Conservation (phyloP, 2,329 filamentous ascomycete species). For the Coccinonectria pachysandricola region DNA sequence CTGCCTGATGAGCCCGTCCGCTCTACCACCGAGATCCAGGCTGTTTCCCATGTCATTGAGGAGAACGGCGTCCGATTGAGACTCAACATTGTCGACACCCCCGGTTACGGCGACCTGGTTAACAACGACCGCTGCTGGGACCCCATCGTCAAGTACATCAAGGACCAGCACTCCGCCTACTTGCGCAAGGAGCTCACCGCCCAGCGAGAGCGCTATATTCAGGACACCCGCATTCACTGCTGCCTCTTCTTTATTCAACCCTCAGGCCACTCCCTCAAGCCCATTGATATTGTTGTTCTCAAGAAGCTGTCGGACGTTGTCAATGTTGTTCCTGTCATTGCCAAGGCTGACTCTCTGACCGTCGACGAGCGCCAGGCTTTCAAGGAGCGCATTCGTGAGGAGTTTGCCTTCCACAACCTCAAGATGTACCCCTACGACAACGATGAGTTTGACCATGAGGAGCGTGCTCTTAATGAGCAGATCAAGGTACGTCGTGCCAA, state of each 20-base stretch:
- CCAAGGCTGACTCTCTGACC: conserved; percentile 93
- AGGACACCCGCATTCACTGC: conserved; percentile 98
- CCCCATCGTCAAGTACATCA: conserved; percentile 99
- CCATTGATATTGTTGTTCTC: conserved; percentile 97
- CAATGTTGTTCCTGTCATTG: conserved; percentile 97
- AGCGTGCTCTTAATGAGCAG: conserved; percentile 82
- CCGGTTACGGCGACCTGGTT: conserved; percentile 95
- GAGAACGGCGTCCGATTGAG: conserved; percentile 97
- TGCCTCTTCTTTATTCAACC: conserved; percentile 99
- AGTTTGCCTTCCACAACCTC: conserved; percentile 98
- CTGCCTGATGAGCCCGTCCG: conserved; percentile 87
- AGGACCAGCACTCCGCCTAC: conserved; percentile 99
- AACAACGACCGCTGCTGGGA: conserved; percentile 99
- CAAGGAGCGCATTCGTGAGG: conserved; percentile 99
- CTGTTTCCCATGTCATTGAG: conserved; percentile 97
- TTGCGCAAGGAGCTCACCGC: conserved; percentile 98
- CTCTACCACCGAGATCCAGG: conserved; percentile 95
- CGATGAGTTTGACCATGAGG: conserved; percentile 96
- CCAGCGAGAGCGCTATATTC: conserved; percentile 97
- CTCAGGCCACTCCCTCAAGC: conserved; percentile 95
- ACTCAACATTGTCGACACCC: conserved; percentile 98
- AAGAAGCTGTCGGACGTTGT: conserved; percentile 99
- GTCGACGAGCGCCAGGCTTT: conserved; percentile 91
- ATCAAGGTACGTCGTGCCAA: conserved; percentile 65
- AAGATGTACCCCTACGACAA: conserved; percentile 99